Evolutionary conservation across 441 rosid species (phyloP).

Genomic region (Pelargonium fulgidum): DNA sequence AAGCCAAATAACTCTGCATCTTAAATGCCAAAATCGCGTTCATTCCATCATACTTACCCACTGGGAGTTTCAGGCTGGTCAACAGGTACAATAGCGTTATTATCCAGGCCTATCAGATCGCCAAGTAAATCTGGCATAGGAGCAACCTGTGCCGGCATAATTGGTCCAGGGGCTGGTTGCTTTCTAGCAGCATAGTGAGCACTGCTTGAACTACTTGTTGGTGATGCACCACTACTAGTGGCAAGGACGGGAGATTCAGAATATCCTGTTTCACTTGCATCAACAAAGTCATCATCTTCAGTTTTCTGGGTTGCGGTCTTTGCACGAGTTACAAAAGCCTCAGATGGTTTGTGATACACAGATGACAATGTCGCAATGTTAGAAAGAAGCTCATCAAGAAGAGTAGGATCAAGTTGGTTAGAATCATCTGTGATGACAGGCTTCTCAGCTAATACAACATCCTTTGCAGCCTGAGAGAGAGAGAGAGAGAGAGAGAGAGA

Average conservation of each 20-base stretch:
- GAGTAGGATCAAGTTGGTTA: slow-evolving; percentile 81
- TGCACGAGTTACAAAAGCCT: slow-evolving; percentile 81
- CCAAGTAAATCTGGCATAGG: slow-evolving; percentile 84
- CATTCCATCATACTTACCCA: slow-evolving; percentile 46
- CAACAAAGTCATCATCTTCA: slow-evolving; percentile 88
- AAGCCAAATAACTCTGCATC: slow-evolving; percentile 4
- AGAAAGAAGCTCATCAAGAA: slow-evolving; percentile 91
- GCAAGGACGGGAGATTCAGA: slow-evolving; percentile 54
- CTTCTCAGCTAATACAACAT: slow-evolving; percentile 94
- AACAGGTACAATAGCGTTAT: slow-evolving; percentile 68
- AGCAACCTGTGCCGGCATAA: slow-evolving; percentile 43
- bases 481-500: slow-evolving; percentile 12
- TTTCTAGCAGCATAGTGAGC: slow-evolving; percentile 46
- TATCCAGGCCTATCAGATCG: slow-evolving; percentile 76
- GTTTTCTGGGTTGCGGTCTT: slow-evolving; percentile 64
- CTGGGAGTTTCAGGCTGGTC: slow-evolving; percentile 63
- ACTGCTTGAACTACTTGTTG: slow-evolving; percentile 48
- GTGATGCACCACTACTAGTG: slow-evolving; percentile 55
- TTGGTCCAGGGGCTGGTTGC: slow-evolving; percentile 40
- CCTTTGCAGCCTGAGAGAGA: slow-evolving; percentile 81
- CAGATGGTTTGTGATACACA: slow-evolving; percentile 94
- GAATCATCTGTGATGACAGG: slow-evolving; percentile 96
- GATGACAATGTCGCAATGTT: slow-evolving; percentile 90
- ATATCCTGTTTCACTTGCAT: slow-evolving; percentile 67
- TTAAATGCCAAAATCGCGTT: background rate